These are phyloP conservation scores for Lipomyces mesembrius DNA, from an alignment of 805 yeast genomes.

Conservation along the genomic window DNA sequence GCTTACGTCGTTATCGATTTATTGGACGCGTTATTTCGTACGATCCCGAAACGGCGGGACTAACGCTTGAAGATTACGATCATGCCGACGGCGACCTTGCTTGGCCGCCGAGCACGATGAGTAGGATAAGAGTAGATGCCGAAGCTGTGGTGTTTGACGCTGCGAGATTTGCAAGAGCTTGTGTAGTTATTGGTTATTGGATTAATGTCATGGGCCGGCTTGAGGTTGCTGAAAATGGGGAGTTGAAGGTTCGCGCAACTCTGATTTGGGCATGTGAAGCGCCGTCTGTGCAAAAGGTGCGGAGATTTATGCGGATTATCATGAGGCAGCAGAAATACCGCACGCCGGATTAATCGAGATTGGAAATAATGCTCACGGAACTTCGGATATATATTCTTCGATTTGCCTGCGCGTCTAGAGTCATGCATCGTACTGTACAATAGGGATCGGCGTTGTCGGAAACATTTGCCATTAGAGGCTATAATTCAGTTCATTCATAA, in stretches of 20 bases:
- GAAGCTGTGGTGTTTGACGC: constrained; percentile 8
- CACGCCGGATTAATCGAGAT: background rate
- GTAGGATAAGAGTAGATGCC: background rate
- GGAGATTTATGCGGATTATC: constrained; percentile 9
- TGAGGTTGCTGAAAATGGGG: background rate
- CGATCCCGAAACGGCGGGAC: constrained; percentile 12
- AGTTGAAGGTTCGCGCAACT: constrained; percentile 11
- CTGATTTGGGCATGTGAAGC: constrained; percentile 20
- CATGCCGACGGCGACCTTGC: constrained; percentile 2
- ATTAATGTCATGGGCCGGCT: constrained; percentile 22
- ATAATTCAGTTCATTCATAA: background rate
- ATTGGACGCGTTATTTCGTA: constrained; percentile 23
- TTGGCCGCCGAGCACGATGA: constrained; percentile 2
- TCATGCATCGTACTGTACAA: background rate
- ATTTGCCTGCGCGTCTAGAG: too few species aligned
- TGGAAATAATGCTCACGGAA: background rate
- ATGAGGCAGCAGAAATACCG: constrained; percentile 7
- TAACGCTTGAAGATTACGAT: constrained; percentile 22
- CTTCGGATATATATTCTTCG: too few species aligned
- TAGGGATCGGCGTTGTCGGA: background rate
- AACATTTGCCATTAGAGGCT: background rate
- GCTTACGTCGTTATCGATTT: constrained; percentile 17
- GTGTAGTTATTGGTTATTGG: constrained; percentile 19
- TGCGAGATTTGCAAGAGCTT: constrained; percentile 11
- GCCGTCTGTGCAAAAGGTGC: constrained; percentile 7